Base-by-base conservation (phyloP, 345 rosid species). In the Zanthoxylum bungeanum region DNA sequence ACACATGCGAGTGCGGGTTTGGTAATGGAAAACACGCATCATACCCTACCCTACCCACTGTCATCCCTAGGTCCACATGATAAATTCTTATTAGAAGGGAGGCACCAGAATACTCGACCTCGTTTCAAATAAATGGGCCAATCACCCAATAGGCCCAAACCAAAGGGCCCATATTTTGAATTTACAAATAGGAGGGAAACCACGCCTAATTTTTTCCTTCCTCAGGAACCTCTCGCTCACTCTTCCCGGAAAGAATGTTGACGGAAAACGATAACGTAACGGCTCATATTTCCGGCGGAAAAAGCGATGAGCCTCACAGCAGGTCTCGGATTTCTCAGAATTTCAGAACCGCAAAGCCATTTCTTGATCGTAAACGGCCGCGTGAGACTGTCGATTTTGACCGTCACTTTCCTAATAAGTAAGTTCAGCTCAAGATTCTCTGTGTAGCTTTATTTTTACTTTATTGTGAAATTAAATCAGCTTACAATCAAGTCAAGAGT, bases 261-360 rank as follows among this genome's bases (percentile, higher is more conserved):
- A 58, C 58, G 17, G 46, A 70, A 31, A 44, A 30, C 34, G 42
- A 40, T 12, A 7, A 58, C 2, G 30, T 4, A 49, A 36, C 59
- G 40, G 59, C 60, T 63, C 44, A 3, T 21, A 46, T 36, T 27
- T 37, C 55, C 6, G 59, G 57, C 44, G 76, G 71, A 51, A 62
- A 7, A 67, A 58, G 82, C 61, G 71, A 77, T 4, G 68, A 69
- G 60, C 74, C 73, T 19, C 86, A 75, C 39, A 69, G 39, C 39
- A 69, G 39, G 64, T 81, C 81, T 74, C 88, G 86, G 25, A 84
- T 89, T 64, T 84, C 93, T 64, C 87, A 82, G 11, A 86, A 82
- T 67, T 93, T 91, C 79, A 84, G 86, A 66, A 81, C 83, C 12
- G 78, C 86, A 16, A 93, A 90, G 78, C 91, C 93, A 3, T 78